Evolutionary conservation across 2,329 filamentous ascomycete genomes (phyloP), one percentile per base, ranked within the genome.

Genomic region (Fusarium redolens): DNA sequence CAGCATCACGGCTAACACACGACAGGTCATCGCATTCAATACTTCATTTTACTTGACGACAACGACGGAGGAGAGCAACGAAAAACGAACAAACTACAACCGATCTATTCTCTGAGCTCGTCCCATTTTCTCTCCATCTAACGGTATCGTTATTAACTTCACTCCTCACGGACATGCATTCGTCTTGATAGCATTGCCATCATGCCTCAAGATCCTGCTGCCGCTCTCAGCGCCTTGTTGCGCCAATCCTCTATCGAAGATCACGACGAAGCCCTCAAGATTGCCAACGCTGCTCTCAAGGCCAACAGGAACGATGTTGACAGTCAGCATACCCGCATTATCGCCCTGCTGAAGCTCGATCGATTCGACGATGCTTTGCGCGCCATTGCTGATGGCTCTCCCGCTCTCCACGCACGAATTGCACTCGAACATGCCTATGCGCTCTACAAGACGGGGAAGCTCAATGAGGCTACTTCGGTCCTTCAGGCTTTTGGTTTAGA

Each of bases 321-420:
- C 44, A 91, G 92, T 59, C 90, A 92, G 41, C 91, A 92, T 79
- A 92, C 91, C 40, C 91, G 92, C 68, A 87, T 92, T 18, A 88
- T 96, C 48, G 93, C 93, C 28, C 87, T 96, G 25, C 86, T 96
- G 71, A 94, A 95, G 80, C 89, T 96, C 75, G 94, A 96, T 82
- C 92, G 93, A 65, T 96, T 92, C 81, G 89, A 93, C 64, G 93
- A 96, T 81, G 93, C 92, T 50, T 84, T 94, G 52, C 89, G 90
- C 66, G 87, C 90, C 61, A 87, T 96, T 66, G 88, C 91, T 67
- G 89, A 91, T 40, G 90, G 86, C 22, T 90, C 90, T 54, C 85
- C 88, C 65, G 85, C 83, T 71, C 83, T 95, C 64, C 89, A 91
- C 78, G 84, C 88, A 43, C 82, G 83, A 64, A 93, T 91, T 73